Evolutionary conservation across 2,329 filamentous ascomycete genomes (phyloP), one percentile per base, ranked within the genome.

Genomic region (Geosmithia flava): DNA sequence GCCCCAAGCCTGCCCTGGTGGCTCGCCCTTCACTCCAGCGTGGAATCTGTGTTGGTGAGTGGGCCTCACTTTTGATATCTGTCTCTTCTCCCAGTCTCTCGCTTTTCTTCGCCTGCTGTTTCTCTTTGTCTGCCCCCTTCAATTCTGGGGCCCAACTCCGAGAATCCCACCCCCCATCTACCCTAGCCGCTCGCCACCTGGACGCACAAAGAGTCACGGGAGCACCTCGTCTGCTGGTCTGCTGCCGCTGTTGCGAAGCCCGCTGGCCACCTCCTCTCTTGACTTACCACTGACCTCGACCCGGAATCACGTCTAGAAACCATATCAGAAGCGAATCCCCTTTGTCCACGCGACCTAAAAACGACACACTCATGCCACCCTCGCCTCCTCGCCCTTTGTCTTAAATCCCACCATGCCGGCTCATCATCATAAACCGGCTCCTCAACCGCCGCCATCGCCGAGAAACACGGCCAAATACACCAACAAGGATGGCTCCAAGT

Each of bases 401-500:
- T 57, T 59, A 62, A 64, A 4, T 54, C 57, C 51, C 58, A 65
- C 61, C 61, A 70, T 70, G 75, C 74, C 74, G 65, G 66, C 71
- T 63, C 74, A 72, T 62, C 69, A 71, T 60, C 70, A 70, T 59
- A 71, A 69, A 61, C 62, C 71, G 62, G 69, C 71, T 56, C 57
- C 64, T 49, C 69, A 69, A 58, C 61, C 68, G 53, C 71, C 76
- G 57, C 62, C 70, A 54, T 77, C 76, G 51, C 72, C 77, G 47
- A 69, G 68, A 51, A 66, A 67, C 46, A 78, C 74, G 17, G 72
- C 79, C 27, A 82, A 80, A 58, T 81, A 82, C 59, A 78, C 73
- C 51, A 83, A 81, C 59, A 82, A 82, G 62, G 79, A 84, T 68
- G 80, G 80, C 50, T 81, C 79, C 52, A 83, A 83, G 67, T 80